Evolutionary conservation across 352 stramenopile species (phyloP).

Genomic region (Phytophthora syringae): DNA sequence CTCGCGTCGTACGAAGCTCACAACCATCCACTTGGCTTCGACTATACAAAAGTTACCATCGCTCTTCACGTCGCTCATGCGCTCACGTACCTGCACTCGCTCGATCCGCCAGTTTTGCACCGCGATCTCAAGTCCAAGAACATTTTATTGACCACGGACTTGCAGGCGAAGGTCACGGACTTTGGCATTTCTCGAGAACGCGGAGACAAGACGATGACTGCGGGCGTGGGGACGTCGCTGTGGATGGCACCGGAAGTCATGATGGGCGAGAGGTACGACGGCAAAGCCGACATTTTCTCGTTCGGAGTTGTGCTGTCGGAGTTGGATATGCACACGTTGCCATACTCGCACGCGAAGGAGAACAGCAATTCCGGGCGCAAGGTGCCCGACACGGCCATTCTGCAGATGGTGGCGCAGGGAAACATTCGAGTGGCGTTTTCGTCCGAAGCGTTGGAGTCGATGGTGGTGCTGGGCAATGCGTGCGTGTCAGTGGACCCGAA

Average conservation of each 20-base stretch:
- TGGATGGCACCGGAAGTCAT: no score
- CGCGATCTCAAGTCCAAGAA: constrained; percentile 58
- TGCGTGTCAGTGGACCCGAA: constrained; percentile 37
- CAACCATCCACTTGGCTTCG: constrained; percentile 22
- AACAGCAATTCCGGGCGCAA: constrained; percentile 15
- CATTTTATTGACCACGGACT: constrained; percentile 27
- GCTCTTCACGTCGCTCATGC: constrained; percentile 45
- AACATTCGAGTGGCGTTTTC: constrained; percentile 47
- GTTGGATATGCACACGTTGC: no score
- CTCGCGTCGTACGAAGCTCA: constrained; percentile 28
- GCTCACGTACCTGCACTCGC: no score
- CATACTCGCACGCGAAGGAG: constrained; percentile 34
- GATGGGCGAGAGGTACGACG: constrained; percentile 37
- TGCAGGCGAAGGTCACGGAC: constrained; percentile 51
- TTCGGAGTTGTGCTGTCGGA: constrained; percentile 41
- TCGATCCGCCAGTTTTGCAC: no score
- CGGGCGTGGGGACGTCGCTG: no score
- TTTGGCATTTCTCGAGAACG: constrained; percentile 46
- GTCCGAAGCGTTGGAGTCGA: constrained; percentile 10
- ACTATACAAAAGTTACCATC: constrained; percentile 50
- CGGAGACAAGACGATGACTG: constrained; percentile 44
- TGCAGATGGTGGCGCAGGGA: constrained; percentile 43
- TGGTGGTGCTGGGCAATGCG: constrained; percentile 28
- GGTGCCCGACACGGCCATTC: constrained; percentile 24
- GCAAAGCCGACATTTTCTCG: constrained; percentile 34